phyloP scores from a whole-genome alignment of 495 filamentous ascomycete species.

The Penicillium ucsense region DNA sequence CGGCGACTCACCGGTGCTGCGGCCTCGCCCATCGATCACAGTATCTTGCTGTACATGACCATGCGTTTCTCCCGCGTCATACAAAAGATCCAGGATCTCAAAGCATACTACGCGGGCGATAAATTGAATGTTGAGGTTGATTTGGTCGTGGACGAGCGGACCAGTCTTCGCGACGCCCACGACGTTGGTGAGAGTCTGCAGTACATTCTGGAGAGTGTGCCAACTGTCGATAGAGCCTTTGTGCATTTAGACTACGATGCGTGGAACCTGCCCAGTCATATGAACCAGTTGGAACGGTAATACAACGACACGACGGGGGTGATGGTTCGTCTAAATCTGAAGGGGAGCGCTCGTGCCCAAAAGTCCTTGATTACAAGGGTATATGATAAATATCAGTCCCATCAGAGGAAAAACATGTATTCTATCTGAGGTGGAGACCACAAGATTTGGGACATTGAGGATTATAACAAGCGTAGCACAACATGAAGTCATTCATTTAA shows the following conservation, averaged over 20 bases:
- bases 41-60: slow-evolving; percentile 79
- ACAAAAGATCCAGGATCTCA: slow-evolving; percentile 75
- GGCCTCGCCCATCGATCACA: slow-evolving; percentile 69
- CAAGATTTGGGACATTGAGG: slow-evolving; percentile 1
- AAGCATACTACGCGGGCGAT: slow-evolving; percentile 85
- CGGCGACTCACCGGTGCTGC: slow-evolving; percentile 73
- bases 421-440: not conserved
- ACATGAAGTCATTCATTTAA: slow-evolving; percentile 18
- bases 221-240: slow-evolving; percentile 58
- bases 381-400: not conserved
- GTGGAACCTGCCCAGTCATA: slow-evolving; percentile 77
- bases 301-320: too few relatives aligned
- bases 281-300: slow-evolving; percentile 49
- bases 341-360: too few relatives aligned
- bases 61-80: slow-evolving; percentile 92
- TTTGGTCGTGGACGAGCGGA: slow-evolving; percentile 72
- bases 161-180: slow-evolving; percentile 73
- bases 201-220: slow-evolving; percentile 84
- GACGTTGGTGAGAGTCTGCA: slow-evolving; percentile 83
- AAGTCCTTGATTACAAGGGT: too few relatives aligned
- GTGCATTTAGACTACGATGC: slow-evolving; percentile 77
- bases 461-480: too few relatives aligned
- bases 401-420: not conserved
- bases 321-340: too few relatives aligned
- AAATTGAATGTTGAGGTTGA: slow-evolving; percentile 81